A percentile compares a stretch with the other conserved stretches of the same genome.
phyloP scores from a whole-genome alignment of 2,329 filamentous ascomycete genomes.

The Aspergillus sp. region DNA sequence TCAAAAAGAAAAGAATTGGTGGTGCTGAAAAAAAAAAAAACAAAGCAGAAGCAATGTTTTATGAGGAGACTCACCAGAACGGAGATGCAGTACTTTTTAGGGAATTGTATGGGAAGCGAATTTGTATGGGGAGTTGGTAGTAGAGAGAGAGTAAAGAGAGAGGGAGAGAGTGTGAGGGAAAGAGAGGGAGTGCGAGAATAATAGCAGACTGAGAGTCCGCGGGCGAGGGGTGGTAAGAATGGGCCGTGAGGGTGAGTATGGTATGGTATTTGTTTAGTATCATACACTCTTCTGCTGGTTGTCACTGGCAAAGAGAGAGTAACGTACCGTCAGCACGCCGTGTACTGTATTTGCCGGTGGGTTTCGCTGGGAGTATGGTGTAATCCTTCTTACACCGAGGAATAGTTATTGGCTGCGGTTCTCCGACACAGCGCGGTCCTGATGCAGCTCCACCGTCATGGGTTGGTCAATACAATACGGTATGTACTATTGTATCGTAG shows the following conservation, averaged over 20 bases:
- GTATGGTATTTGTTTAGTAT: constrained; percentile 14
- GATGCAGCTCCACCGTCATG: constrained; percentile 5
- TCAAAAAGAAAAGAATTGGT: constrained; percentile 18
- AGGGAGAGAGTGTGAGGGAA: constrained; percentile 24
- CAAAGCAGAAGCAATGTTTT: constrained; percentile 18
- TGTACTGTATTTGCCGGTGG: constrained; percentile 9
- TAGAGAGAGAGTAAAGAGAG: constrained; percentile 23
- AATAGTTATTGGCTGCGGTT: not conserved
- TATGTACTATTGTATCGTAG: not conserved
- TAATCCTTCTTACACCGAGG: not conserved
- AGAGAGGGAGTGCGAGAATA: constrained; percentile 28
- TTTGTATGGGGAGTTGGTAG: constrained; percentile 23
- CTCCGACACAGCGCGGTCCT: constrained; percentile 1
- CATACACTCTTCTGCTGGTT: constrained; percentile 11
- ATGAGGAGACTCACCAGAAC: constrained; percentile 31
- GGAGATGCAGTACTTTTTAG: constrained; percentile 33
- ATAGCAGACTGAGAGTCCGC: constrained; percentile 20
- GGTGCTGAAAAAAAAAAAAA: constrained; percentile 18
- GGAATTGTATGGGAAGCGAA: constrained; percentile 29
- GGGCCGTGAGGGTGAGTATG: constrained; percentile 10
- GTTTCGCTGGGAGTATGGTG: not conserved
- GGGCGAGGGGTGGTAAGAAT: constrained; percentile 17
- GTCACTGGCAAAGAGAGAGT: constrained; percentile 20
- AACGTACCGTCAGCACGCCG: constrained; percentile 16
- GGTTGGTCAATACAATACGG: constrained; percentile 7